Conservation (phyloP, 371 early-diverging fungal species). For the Catenaria anguillulae region DNA sequence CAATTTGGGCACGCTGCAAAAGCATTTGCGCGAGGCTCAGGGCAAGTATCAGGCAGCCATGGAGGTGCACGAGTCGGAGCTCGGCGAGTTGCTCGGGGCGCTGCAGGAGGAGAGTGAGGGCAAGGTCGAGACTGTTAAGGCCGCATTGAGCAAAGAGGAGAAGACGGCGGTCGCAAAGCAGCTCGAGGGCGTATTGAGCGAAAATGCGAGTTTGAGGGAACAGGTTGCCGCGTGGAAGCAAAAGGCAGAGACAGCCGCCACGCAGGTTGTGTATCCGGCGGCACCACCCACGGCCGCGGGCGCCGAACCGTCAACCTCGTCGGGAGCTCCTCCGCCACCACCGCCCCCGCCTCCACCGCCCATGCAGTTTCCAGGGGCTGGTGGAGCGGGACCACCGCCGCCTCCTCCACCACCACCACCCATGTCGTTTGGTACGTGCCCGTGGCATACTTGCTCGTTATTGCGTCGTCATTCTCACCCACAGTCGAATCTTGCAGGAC, state of each 20-base stretch:
- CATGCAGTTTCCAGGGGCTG: background rate
- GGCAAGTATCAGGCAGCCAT: constrained; percentile 49
- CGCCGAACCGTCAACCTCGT: background rate
- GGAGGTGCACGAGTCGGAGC: constrained; percentile 47
- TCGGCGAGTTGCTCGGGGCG: constrained; percentile 34
- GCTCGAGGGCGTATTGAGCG: background rate
- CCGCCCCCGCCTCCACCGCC: constrained; percentile 8
- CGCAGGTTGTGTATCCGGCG: background rate
- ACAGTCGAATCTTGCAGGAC: no score
- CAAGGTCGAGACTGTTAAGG: background rate
- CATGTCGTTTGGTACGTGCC: constrained; percentile 3
- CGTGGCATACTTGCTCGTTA: constrained; percentile 15
- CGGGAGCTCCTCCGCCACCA: background rate
- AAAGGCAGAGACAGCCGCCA: background rate
- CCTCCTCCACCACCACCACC: constrained; percentile 19
- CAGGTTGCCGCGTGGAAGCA: constrained; percentile 23
- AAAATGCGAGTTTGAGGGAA: constrained; percentile 34
- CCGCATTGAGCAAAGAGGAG: background rate
- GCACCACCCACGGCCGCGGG: background rate
- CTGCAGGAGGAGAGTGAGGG: background rate
- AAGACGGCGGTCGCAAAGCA: background rate
- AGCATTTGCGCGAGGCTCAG: constrained; percentile 47
- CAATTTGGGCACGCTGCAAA: constrained; percentile 57
- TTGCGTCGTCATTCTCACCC: no score
- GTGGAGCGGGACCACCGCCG: constrained; percentile 8